Evolutionary conservation across 805 yeast species (phyloP), one percentile per base, ranked within the genome.

Genomic region (Ogataea pignaliae): DNA sequence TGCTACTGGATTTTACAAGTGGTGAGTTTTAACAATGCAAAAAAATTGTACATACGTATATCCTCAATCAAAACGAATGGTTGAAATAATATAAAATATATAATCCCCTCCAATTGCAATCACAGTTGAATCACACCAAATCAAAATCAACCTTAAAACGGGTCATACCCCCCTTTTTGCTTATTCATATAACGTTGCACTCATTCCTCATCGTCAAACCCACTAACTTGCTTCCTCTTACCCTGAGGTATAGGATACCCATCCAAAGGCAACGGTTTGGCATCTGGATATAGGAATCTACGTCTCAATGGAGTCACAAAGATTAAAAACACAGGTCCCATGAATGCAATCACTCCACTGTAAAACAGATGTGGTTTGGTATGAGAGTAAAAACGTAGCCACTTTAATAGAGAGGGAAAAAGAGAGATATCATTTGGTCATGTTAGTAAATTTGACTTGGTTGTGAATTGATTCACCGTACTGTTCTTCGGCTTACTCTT

Each of bases 331-430:
- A 79, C 64, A 11, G 93, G 91, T 4, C 86, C 88, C 40, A 82
- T 61, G 35, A 78, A 59, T 8, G 89, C 95, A 56, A 85, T 71
- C 32, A 72, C 71, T 16, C 79, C 74, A 28, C 88, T 71, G 58
- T 73, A 80, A 61, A 85, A 81, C 51, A 84, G 70, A 65, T 85
- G 88, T 35, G 95, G 95, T 60, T 80, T 79, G 53, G 77, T 78
- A 67, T 85, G 84, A 18, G 90, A 85, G 54, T 81, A 82, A 67
- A 79, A 85, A 62, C 90, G 83, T 52, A 74, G 64, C 86, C 86
- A 81, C 85, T 79, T 50, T 32, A 26, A n/a, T 12, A 11, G 34
- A n/a, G n/a, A n/a, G n/a, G n/a, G n/a, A 18, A 12, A 11, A 13
- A 12, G n/a, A 14, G 18, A 17, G 7, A n/a, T 10, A 15, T 29